phyloP scores from a whole-genome alignment of 176 grass and related monocot species.

The Pharus latifolius region DNA sequence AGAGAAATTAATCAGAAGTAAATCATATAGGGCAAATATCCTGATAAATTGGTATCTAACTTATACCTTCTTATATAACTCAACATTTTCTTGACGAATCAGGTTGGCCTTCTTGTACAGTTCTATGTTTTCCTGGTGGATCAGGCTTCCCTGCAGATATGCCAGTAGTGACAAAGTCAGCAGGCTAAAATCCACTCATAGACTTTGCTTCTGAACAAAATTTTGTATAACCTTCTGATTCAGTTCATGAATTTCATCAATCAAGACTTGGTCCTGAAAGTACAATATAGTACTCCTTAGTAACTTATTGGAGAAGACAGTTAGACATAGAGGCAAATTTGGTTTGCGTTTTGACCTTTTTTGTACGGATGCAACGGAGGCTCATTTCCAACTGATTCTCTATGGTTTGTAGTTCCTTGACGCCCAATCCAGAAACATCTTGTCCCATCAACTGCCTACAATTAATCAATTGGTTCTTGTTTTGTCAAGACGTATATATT shows the following conservation, averaged over 20 bases:
- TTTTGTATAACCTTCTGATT: constrained; percentile 43
- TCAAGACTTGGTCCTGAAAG: constrained; percentile 63
- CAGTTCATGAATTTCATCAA: constrained; percentile 75
- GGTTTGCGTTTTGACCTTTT: constrained; percentile 43
- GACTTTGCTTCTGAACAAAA: background rate
- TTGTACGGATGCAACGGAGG: constrained; percentile 28
- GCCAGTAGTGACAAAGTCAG: constrained; percentile 10
- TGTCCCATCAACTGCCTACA: constrained; percentile 71
- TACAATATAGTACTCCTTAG: background rate
- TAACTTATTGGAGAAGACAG: constrained; percentile 5
- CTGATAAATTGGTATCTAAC: constrained; percentile 1
- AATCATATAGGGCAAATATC: background rate
- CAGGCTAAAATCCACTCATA: background rate
- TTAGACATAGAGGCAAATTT: background rate
- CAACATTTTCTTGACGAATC: constrained; percentile 54
- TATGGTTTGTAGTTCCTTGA: constrained; percentile 65
- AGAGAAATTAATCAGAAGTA: background rate
- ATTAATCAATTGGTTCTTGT: background rate
- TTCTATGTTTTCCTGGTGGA: constrained; percentile 69
- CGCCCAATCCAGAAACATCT: constrained; percentile 50
- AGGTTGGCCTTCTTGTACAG: constrained; percentile 61
- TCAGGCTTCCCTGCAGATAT: constrained; percentile 56
- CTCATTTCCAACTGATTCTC: constrained; percentile 71
- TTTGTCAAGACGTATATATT: background rate
- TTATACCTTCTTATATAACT: constrained; percentile 62